phyloP scores from a whole-genome alignment of 257 asterid genomes.

The Solanum rostratum region DNA sequence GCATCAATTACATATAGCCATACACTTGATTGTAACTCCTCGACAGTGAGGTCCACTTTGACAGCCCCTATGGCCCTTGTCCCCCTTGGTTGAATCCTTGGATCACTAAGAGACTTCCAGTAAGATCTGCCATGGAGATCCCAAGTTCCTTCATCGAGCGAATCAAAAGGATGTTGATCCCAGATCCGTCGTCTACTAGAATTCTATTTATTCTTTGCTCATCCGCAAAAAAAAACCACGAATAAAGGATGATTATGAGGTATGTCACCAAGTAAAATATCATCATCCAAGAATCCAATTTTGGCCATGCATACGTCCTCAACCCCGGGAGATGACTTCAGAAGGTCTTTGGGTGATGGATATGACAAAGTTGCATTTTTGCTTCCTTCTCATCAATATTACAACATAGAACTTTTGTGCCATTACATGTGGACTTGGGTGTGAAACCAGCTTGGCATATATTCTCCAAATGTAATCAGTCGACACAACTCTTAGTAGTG shows the following conservation, averaged over 20 bases:
- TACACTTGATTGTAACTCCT: neutral
- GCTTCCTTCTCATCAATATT: neutral
- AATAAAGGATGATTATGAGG: neutral
- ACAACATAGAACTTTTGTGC: neutral
- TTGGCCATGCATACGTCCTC: neutral
- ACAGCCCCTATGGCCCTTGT: neutral
- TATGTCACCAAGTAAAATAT: neutral
- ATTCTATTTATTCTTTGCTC: neutral
- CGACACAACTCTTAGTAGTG: fast-evolving
- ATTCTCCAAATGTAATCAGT: neutral
- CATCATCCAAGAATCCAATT: neutral
- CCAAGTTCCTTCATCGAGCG: neutral
- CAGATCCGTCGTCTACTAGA: neutral
- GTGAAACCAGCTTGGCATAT: neutral
- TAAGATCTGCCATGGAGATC: neutral
- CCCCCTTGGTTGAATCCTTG: neutral
- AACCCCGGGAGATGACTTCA: neutral
- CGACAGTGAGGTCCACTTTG: neutral
- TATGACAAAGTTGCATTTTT: neutral
- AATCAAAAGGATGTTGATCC: neutral
- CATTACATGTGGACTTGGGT: too few relatives aligned
- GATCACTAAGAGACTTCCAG: neutral
- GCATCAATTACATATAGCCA: neutral
- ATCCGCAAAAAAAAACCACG: neutral
- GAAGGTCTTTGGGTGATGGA: neutral